Percentiles rank a stretch among this genome's conserved stretches.
Conservation (phyloP, 1,284 basidiomycete species). For the Ceratobasidium theobromae region DNA sequence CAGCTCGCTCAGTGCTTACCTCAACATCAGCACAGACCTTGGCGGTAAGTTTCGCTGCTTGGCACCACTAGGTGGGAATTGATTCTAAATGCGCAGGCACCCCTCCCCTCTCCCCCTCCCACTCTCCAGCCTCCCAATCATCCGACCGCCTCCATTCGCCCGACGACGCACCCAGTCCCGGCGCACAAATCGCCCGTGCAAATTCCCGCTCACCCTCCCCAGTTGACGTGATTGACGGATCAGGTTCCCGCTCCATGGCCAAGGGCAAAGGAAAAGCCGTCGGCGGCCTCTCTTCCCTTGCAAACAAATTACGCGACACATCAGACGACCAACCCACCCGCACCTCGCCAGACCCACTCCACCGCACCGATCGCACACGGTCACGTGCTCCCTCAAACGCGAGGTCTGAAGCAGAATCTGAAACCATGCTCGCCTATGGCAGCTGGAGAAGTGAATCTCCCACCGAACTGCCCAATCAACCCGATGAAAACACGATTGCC, state of each 20-base stretch:
- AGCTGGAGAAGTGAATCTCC: too few species aligned
- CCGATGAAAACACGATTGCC: conserved; percentile 21
- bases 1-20: neutral
- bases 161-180: conserved; percentile 13
- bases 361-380: conserved; percentile 9
- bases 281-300: conserved; percentile 24
- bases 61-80: neutral
- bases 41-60: conserved; percentile 5
- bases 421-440: conserved; percentile 30
- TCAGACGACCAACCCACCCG: neutral
- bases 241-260: conserved; percentile 5
- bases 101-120: conserved; percentile 45
- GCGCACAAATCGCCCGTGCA: conserved; percentile 24
- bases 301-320: conserved; percentile 5
- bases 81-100: conserved; percentile 38
- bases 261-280: conserved; percentile 25
- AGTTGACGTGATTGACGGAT: conserved; percentile 31
- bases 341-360: conserved; percentile 18
- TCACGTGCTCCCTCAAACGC: conserved; percentile 19
- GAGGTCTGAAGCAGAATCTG: conserved; percentile 20
- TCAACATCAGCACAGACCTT: conserved; percentile 21
- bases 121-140: conserved; percentile 44
- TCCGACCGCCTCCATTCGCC: conserved; percentile 38
- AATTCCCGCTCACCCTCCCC: conserved; percentile 26
- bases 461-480: too few species aligned